Percentiles rank a stretch among this genome's conserved stretches.
Conservation (phyloP, 768 basidiomycete species). For the Trametes villosa region DNA sequence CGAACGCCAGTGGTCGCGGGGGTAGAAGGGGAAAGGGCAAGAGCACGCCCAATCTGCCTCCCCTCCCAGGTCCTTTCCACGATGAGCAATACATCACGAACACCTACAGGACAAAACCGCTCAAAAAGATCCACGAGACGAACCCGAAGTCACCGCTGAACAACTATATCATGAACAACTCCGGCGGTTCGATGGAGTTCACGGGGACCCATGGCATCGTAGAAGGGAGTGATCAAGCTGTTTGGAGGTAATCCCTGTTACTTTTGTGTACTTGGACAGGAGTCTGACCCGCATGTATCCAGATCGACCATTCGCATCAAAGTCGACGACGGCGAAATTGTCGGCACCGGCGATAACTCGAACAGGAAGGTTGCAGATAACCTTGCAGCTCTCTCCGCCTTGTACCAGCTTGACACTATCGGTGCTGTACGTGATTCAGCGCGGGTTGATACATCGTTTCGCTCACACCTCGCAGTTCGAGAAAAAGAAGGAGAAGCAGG, state of each 20-base stretch:
- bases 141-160: conserved; percentile 59
- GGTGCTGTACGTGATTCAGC: conserved; percentile 59
- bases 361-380: conserved; percentile 65
- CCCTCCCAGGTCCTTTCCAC: conserved; percentile 41
- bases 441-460: too few species aligned
- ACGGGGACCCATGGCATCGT: conserved; percentile 32
- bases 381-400: conserved; percentile 75
- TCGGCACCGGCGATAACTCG: conserved; percentile 46
- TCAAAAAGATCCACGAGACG: conserved; percentile 38
- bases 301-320: conserved; percentile 46
- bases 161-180: conserved; percentile 41
- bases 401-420: conserved; percentile 66
- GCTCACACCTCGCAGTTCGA: conserved; percentile 9
- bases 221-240: conserved; percentile 30
- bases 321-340: conserved; percentile 20
- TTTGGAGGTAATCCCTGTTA: conserved; percentile 50
- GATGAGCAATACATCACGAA: conserved; percentile 39
- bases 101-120: conserved; percentile 29
- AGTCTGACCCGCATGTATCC: neutral
- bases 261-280: neutral
- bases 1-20: too few species aligned
- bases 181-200: conserved; percentile 34
- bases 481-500: conserved; percentile 15
- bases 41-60: conserved; percentile 4
- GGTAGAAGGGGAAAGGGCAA: conserved; percentile 11